Evolutionary conservation across 179 eudicot genomes (phyloP), one percentile per base, ranked within the genome.

Genomic region (Silene coronaria): DNA sequence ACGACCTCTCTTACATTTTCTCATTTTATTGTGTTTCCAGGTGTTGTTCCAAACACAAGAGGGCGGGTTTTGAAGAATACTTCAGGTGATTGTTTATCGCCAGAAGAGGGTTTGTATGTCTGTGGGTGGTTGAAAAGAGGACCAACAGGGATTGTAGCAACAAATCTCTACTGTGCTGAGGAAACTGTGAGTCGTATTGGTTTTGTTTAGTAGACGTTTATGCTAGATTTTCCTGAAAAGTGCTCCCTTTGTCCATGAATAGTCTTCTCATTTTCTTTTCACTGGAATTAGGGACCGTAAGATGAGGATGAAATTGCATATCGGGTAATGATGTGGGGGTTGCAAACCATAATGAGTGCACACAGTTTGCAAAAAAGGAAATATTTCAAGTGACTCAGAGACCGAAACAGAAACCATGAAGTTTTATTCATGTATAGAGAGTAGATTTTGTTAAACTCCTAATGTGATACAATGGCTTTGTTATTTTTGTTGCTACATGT

Each of bases 81-180:
- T 74, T 74, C 86, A 11, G 86, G 74, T 66, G 87, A 83, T 75
- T 81, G 69, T 51, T 21, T 70, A 70, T 34, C 75, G 38, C 87
- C 75, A 55, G 92, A 84, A 77, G 79, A 75, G 32, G 97, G 96
- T 38, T 77, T 91, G 75, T 93, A 91, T 67, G 96, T 93, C 12
- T 88, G 93, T 77, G 97, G 98, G 71, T 93, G 97, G 98, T 82
- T 93, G 84, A 95, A 95, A 87, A 85, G 99, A 80, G 99, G 99
- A 66, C 97, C 99, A 62, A 92, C 97, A 11, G 97, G 97, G 67
- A 95, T 92, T 62, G 80, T 95, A 76, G 97, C 84, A 46, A 95
- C 97, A 42, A 95, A 95, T 81, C 95, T 89, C 72, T 83, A 90
- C 73, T 91, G 95, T 80, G 97, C 97, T 2, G 99, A 95, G 77